Evolutionary conservation across 2,329 filamentous ascomycete genomes (phyloP).

Genomic region (Chalaropsis ovoidea): DNA sequence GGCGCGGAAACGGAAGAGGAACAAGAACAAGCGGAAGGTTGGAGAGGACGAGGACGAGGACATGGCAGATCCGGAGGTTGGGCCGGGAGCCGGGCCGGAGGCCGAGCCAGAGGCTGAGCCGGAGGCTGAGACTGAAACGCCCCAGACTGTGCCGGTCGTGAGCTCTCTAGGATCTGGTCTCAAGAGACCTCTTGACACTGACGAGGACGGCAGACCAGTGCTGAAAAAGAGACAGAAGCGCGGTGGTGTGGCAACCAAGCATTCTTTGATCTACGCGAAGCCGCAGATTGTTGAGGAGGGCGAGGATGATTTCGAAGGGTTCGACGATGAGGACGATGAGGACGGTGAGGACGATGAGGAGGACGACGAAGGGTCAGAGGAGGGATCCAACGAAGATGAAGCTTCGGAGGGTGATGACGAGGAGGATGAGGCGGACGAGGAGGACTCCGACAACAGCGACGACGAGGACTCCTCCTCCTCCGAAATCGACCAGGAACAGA

Average conservation of each 20-base stretch:
- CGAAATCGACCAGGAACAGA: constrained; percentile 31
- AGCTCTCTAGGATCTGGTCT: constrained; percentile 59
- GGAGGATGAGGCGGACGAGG: constrained; percentile 31
- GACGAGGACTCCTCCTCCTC: constrained; percentile 30
- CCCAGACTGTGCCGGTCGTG: too few relatives aligned
- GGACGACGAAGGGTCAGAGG: constrained; percentile 31
- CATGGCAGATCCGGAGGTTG: background rate
- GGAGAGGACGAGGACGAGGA: constrained; percentile 6
- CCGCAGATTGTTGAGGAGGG: constrained; percentile 34
- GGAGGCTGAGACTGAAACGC: constrained; percentile 23
- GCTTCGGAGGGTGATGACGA: constrained; percentile 29
- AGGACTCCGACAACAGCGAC: constrained; percentile 29
- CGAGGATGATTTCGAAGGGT: constrained; percentile 42
- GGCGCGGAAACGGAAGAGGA: constrained; percentile 30
- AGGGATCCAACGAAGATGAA: constrained; percentile 28
- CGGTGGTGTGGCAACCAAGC: constrained; percentile 49
- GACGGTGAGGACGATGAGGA: constrained; percentile 29
- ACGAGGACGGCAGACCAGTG: constrained; percentile 67
- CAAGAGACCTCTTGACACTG: constrained; percentile 74
- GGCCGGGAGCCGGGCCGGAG: background rate
- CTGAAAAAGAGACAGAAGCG: constrained; percentile 73
- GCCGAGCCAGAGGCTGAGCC: constrained; percentile 8
- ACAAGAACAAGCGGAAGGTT: constrained; percentile 26
- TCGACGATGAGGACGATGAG: constrained; percentile 33
- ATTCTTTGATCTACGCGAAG: constrained; percentile 38